Percentiles rank a stretch among this genome's conserved stretches.
Evolutionary conservation across 116 monocot species (phyloP).

Genomic region (Phalaenopsis hybrid): DNA sequence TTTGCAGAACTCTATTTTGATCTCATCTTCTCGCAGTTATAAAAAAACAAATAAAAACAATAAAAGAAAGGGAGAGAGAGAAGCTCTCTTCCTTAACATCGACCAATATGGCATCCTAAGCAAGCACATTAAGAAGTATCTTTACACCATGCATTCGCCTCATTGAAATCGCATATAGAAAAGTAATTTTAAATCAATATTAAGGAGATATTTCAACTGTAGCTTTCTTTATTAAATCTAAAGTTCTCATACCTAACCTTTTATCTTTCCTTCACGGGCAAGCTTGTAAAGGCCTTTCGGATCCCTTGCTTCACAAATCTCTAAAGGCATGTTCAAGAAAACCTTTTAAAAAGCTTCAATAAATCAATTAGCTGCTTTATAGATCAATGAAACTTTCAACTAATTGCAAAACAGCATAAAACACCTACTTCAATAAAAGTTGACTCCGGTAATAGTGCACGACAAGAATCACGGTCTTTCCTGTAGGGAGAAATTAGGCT

Average conservation of each 20-base stretch:
- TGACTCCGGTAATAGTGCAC: constrained; percentile 44
- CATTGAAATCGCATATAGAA: too few relatives aligned
- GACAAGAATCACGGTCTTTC: constrained; percentile 78
- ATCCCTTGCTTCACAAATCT: constrained; percentile 84
- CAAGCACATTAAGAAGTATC: too few relatives aligned
- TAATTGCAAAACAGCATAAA: neutral
- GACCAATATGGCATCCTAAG: too few relatives aligned
- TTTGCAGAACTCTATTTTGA: too few relatives aligned
- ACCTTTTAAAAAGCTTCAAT: constrained; percentile 36
- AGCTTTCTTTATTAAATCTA: neutral
- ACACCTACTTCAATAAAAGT: constrained; percentile 73
- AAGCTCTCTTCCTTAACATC: too few relatives aligned
- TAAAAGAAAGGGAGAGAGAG: too few relatives aligned
- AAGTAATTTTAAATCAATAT: too few relatives aligned
- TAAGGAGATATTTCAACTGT: too few relatives aligned
- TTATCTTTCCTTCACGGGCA: constrained; percentile 79
- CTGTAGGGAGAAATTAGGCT: constrained; percentile 94
- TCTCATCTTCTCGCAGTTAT: too few relatives aligned
- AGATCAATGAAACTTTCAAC: neutral
- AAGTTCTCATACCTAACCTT: constrained; percentile 30
- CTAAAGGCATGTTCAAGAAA: constrained; percentile 81
- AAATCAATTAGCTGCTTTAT: neutral
- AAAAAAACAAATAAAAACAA: too few relatives aligned
- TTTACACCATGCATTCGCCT: too few relatives aligned
- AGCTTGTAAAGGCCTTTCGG: constrained; percentile 93